Percentiles rank a stretch among this genome's conserved stretches.
phyloP scores from a whole-genome alignment of 345 rosid genomes.

The Eucalyptus pauciflora region DNA sequence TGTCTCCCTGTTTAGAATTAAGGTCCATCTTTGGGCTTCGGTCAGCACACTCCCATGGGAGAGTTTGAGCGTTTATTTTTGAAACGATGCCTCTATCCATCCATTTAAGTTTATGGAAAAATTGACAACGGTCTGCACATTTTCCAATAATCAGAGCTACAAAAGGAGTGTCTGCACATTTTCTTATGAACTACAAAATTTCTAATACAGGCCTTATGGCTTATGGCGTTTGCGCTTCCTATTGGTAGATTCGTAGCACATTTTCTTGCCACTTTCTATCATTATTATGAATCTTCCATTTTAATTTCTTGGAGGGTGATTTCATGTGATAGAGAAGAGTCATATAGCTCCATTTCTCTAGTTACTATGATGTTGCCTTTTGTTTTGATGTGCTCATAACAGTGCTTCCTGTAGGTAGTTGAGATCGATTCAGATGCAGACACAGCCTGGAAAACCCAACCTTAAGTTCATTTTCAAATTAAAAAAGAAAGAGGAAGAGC shows the following conservation, averaged over 20 bases:
- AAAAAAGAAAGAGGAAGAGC: conserved; percentile 24
- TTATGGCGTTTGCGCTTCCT: neutral
- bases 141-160: neutral
- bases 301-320: neutral
- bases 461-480: conserved; percentile 5
- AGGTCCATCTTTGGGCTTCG: neutral
- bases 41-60: neutral
- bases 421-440: conserved; percentile 25
- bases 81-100: neutral
- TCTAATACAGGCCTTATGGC: neutral
- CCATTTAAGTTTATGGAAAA: neutral
- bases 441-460: conserved; percentile 12
- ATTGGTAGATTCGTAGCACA: neutral
- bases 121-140: neutral
- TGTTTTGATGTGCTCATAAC: neutral
- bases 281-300: neutral
- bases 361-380: neutral
- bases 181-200: neutral
- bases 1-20: neutral
- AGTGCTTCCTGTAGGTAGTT: neutral
- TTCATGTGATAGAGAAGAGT: neutral
- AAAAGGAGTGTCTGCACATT: neutral
- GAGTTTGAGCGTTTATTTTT: neutral
- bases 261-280: neutral
- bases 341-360: neutral